These are phyloP conservation scores for Chaetothyriales sp. DNA, from an alignment of 2,329 filamentous ascomycete species.

Conservation along the genomic window DNA sequence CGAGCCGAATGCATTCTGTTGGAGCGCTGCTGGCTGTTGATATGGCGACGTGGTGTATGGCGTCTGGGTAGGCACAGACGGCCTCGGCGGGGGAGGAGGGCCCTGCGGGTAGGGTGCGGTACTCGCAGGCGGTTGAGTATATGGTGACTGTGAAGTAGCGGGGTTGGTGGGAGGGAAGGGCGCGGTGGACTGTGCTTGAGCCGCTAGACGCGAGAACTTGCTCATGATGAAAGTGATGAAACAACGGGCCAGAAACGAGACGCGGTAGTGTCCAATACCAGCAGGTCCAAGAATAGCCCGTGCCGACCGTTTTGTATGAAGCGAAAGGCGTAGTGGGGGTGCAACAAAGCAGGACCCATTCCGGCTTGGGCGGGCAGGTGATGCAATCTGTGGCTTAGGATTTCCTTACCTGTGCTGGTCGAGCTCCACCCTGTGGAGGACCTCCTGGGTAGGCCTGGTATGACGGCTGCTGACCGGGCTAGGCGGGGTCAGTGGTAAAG, in stretches of 20 bases:
- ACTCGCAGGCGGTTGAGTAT: conserved; percentile 16
- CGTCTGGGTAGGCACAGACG: conserved; percentile 22
- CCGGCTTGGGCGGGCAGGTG: too few species aligned
- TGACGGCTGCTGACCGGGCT: conserved; percentile 27
- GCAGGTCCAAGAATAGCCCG: conserved; percentile 1
- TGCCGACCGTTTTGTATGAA: not conserved
- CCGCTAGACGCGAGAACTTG: conserved; percentile 16
- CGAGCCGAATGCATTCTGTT: not conserved
- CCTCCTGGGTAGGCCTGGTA: conserved; percentile 42
- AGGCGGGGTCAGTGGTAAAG: conserved; percentile 10
- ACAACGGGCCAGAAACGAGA: conserved; percentile 8
- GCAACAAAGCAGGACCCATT: not conserved
- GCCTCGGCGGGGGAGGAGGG: conserved; percentile 21
- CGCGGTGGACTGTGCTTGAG: conserved; percentile 1
- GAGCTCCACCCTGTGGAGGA: conserved; percentile 17
- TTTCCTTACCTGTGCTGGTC: conserved; percentile 13
- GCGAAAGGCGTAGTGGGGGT: not conserved
- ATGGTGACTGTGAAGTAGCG: conserved; percentile 22
- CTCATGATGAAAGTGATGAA: conserved; percentile 14
- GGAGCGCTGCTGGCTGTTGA: not conserved
- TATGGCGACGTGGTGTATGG: conserved; percentile 20
- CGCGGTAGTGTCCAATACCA: not conserved
- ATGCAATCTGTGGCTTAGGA: not conserved
- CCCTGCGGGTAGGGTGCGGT: conserved; percentile 22
- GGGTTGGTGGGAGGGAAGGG: conserved; percentile 5